phyloP scores from a whole-genome alignment of 331 rosid species.

The Phaseolus coccineus region DNA sequence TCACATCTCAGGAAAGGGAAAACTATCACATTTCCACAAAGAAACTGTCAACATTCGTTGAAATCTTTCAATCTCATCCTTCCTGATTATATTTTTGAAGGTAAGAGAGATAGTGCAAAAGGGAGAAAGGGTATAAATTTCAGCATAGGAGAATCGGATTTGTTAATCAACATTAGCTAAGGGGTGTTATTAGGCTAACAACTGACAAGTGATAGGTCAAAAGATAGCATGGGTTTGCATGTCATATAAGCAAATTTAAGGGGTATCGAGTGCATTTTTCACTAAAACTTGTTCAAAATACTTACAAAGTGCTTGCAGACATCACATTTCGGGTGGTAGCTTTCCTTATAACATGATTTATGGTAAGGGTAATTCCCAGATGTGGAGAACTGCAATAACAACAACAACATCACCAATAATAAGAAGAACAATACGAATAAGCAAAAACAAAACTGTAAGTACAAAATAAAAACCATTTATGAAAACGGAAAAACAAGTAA shows the following conservation, averaged over 20 bases:
- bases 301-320: slow-evolving; percentile 98
- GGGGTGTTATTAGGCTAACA: not conserved
- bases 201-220: not conserved
- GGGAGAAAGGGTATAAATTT: not conserved
- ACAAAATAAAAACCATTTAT: slow-evolving; percentile 15
- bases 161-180: not conserved
- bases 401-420: no score
- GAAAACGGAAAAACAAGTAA: slow-evolving; percentile 32
- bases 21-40: not conserved
- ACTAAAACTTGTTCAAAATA: slow-evolving; percentile 23
- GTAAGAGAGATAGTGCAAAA: not conserved
- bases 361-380: slow-evolving; percentile 93
- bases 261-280: not conserved
- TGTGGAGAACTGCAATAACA: slow-evolving; percentile 84
- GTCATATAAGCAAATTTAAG: not conserved
- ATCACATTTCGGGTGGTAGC: slow-evolving; percentile 97
- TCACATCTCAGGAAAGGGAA: not conserved
- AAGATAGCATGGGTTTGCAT: not conserved
- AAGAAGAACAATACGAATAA: slow-evolving; percentile 15
- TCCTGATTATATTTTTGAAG: not conserved
- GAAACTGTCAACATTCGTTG: not conserved
- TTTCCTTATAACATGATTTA: slow-evolving; percentile 94
- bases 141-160: not conserved
- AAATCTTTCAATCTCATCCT: not conserved
- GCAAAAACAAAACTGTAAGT: slow-evolving; percentile 26